Evolutionary conservation across 805 yeast species (phyloP), one percentile per base, ranked within the genome.

Genomic region (Ogataea siamensis): DNA sequence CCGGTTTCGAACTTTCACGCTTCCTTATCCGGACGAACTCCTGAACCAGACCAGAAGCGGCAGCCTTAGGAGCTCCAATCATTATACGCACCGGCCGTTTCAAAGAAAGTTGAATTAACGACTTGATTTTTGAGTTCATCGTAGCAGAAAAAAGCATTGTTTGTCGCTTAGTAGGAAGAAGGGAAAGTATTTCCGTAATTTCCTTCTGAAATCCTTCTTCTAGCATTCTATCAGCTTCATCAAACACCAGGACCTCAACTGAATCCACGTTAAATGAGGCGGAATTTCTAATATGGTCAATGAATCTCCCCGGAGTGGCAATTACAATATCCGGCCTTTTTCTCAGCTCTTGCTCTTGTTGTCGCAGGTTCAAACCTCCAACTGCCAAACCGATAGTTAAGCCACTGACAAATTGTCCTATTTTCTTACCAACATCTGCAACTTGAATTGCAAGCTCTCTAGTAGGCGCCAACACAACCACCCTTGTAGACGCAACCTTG

Each of bases 171-270:
- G 80, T 76, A 19, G 99, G 99, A 48, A 94, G 71, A 38, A 91
- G 70, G 10, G 84, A 74, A 63, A 93, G 74, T 43, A 93, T 91
- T 61, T 93, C 99, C 13, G 87, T 83, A 50, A 93, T 70, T 64
- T 93, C 99, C 37, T 80, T 87, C 64, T 89, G 96, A 77, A 93
- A 93, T 57, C 99, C 99, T 66, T 93, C 99, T 61, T 93, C 99
- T 52, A 93, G 74, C 98, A 93, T 93, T 69, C 99, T 80, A 73
- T 93, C 99, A 43, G 99, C 99, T 70, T 93, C 99, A 69, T 93
- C 99, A 51, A 93, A 74, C 20, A 93, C 94, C 53, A 93, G 70
- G 37, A 93, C 85, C 67, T 93, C 99, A 34, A 93, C 93, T 22
- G 80, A 73, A 50, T 93, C 98, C 32, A 88, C 94, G 33, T 80